Evolutionary conservation across 2,329 filamentous ascomycete species (phyloP).

Genomic region (Beauveria pseudobassiana): DNA sequence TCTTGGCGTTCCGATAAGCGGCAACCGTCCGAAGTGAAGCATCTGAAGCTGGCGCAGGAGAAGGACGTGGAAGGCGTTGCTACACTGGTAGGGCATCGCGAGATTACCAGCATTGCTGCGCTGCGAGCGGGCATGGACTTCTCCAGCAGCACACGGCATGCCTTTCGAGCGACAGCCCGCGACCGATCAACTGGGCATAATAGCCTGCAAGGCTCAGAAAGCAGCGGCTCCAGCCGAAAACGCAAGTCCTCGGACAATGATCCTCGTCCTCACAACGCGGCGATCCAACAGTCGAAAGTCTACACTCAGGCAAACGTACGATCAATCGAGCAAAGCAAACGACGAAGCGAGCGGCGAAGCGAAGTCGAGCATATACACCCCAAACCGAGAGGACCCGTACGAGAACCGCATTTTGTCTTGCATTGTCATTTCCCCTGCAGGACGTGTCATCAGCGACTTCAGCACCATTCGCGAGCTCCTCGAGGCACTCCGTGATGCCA

Average conservation of each 20-base stretch:
- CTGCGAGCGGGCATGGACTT: constrained; percentile 3
- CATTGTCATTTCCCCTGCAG: constrained; percentile 13
- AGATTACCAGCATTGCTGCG: constrained; percentile 1
- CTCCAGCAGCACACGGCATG: neutral
- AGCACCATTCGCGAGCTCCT: constrained; percentile 25
- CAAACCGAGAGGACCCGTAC: constrained; percentile 10
- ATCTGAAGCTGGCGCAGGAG: neutral
- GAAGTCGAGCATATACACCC: constrained; percentile 11
- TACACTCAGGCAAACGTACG: constrained; percentile 3
- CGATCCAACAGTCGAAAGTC: constrained; percentile 12
- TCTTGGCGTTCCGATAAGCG: constrained; percentile 7
- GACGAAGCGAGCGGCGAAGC: neutral
- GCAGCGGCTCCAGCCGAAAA: constrained; percentile 5
- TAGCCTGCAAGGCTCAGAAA: neutral
- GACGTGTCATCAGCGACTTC: constrained; percentile 19
- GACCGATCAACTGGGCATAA: neutral
- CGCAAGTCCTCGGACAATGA: constrained; percentile 10
- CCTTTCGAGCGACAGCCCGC: constrained; percentile 1
- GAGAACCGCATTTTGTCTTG: constrained; percentile 12
- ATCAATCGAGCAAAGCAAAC: constrained; percentile 1
- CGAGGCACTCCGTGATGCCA: constrained; percentile 24
- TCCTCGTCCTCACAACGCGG: constrained; percentile 9
- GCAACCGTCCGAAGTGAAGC: neutral
- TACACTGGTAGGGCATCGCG: constrained; percentile 1
- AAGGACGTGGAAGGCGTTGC: constrained; percentile 8